These are phyloP conservation scores for Geranomyces michiganensis DNA, from an alignment of 192 early-diverging fungal genomes.

Conservation along the genomic window DNA sequence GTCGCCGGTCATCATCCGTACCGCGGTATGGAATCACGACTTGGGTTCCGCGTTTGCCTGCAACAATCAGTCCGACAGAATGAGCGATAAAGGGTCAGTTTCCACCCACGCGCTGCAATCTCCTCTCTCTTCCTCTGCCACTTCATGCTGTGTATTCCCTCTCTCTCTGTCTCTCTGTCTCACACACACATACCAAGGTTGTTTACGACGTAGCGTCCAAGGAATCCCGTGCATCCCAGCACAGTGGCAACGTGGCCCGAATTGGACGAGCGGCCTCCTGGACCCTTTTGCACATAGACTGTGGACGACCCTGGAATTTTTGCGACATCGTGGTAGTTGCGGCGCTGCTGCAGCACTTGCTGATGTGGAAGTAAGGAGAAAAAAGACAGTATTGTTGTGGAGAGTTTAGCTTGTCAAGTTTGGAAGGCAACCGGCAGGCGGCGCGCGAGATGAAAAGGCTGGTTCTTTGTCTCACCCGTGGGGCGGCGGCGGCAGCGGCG, in stretches of 20 bases:
- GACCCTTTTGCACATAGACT: conserved; percentile 40
- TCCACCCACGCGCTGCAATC: no score
- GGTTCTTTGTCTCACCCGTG: no score
- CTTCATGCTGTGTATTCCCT: background rate
- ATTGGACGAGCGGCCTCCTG: conserved; percentile 41
- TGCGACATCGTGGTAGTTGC: conserved; percentile 31
- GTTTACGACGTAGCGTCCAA: conserved; percentile 91
- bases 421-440: no score
- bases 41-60: conserved; percentile 84
- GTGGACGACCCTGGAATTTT: conserved; percentile 18
- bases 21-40: conserved; percentile 90
- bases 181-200: conserved; percentile 83
- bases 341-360: conserved; percentile 9
- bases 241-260: conserved; percentile 89
- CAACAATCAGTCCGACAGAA: no score
- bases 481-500: no score
- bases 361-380: no score
- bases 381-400: no score
- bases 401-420: no score
- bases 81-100: no score
- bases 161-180: no score
- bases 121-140: background rate
- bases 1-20: conserved; percentile 79
- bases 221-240: conserved; percentile 94
- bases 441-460: no score